Conservation (phyloP, 2,329 filamentous ascomycete species). For the Cercospora sojina region DNA sequence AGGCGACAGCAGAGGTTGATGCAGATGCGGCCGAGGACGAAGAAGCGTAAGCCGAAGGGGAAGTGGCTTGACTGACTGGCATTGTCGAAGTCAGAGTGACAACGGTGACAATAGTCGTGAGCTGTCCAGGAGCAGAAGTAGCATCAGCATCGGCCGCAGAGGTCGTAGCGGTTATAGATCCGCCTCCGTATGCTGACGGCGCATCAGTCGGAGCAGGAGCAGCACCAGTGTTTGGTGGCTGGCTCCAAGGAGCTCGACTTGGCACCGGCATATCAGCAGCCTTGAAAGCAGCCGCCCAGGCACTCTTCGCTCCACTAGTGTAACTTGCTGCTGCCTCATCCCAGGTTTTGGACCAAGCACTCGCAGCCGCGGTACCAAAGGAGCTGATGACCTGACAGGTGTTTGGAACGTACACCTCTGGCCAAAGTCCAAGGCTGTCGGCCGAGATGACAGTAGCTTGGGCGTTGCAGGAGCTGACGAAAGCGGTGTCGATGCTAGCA, state of each 20-base stretch:
- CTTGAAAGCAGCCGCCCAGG: constrained; percentile 21
- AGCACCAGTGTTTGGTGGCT: background rate
- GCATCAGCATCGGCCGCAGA: background rate
- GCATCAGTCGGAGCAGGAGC: constrained; percentile 7
- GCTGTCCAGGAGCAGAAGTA: background rate
- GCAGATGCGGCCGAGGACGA: background rate
- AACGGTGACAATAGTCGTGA: constrained; percentile 24
- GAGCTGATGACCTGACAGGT: constrained; percentile 24
- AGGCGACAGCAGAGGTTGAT: background rate
- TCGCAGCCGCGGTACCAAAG: constrained; percentile 26
- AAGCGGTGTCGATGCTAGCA: constrained; percentile 23
- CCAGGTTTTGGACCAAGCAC: constrained; percentile 14
- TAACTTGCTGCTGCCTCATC: constrained; percentile 21
- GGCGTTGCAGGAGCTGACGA: constrained; percentile 28
- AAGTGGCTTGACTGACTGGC: constrained; percentile 8
- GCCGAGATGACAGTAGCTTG: constrained; percentile 23
- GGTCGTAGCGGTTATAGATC: background rate
- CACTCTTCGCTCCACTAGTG: constrained; percentile 16
- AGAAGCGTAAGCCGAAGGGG: constrained; percentile 3
- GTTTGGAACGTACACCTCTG: constrained; percentile 29
- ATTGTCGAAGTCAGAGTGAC: constrained; percentile 22
- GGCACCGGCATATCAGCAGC: constrained; percentile 22
- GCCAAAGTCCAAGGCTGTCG: constrained; percentile 22
- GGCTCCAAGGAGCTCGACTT: constrained; percentile 15
- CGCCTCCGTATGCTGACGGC: background rate